These are phyloP conservation scores for Reutealis trisperma DNA, from an alignment of 345 rosid species.

Conservation along the genomic window DNA sequence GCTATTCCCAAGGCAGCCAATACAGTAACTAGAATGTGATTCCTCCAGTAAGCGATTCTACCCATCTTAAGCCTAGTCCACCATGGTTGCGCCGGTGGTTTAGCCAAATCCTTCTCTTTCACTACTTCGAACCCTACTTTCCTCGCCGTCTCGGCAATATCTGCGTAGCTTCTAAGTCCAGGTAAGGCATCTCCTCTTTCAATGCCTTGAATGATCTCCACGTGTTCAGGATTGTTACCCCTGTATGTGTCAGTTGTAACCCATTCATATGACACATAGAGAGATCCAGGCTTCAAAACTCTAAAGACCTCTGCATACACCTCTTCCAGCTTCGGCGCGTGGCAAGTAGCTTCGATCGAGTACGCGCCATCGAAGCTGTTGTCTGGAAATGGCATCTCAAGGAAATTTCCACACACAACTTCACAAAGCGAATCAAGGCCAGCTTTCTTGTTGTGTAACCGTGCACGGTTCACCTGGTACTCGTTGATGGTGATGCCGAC, in stretches of 20 bases:
- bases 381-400: conserved; percentile 83
- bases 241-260: conserved; percentile 77
- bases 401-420: conserved; percentile 89
- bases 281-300: conserved; percentile 79
- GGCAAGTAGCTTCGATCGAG: conserved; percentile 96
- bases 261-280: conserved; percentile 88
- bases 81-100: conserved; percentile 85
- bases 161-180: conserved; percentile 59
- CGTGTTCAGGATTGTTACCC: conserved; percentile 51
- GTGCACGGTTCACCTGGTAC: conserved; percentile 89
- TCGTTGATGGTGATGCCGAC: conserved; percentile 96
- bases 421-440: conserved; percentile 75
- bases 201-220: conserved; percentile 79
- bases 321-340: conserved; percentile 90
- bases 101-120: conserved; percentile 79
- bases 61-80: conserved; percentile 92
- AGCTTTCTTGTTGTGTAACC: conserved; percentile 83
- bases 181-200: conserved; percentile 94
- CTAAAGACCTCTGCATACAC: conserved; percentile 80
- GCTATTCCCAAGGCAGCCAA: conserved; percentile 73
- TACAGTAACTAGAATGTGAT: conserved; percentile 75
- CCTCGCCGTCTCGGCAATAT: conserved; percentile 65
- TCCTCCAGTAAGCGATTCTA: conserved; percentile 88
- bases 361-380: conserved; percentile 90
- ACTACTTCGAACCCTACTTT: conserved; percentile 84